Evolutionary conservation across 1,284 basidiomycete species (phyloP), one percentile per base, ranked within the genome.

Genomic region (Cystobasidium sp.): DNA sequence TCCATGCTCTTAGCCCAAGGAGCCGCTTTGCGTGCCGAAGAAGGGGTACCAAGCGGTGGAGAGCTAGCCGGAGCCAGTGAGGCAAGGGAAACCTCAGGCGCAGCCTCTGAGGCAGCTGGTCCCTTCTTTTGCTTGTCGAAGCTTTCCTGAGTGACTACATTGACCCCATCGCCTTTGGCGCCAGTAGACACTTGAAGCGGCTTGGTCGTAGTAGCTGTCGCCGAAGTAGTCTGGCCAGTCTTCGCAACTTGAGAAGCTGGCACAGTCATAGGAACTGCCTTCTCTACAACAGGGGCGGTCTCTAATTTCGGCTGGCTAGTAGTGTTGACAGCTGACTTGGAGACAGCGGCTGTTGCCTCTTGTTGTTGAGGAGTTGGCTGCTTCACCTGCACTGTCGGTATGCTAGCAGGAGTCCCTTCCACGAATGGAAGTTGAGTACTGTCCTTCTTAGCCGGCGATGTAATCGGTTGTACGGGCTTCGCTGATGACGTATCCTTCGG

Each of bases 1-100:
- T 76, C 67, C 20, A 73, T 76, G 37, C 75, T 68, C 55, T 80
- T 79, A 1, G 79, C 81, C 81, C 81, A 81, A 0, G 82, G 81
- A 8, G 82, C 79, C 2, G 79, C 63, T 58, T 78, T 77, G 62
- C 75, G 49, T 5, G 46, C 75, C 49, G 77, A n/a, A 20, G 74
- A 20, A 0, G 70, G 61, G n/a, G 70, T 52, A 49, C 69, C 73
- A 44, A 64, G 58, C 22, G 67, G 22, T 39, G 62, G 47, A 1
- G 46, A 22, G 20, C 22, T 24, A 52, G 61, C 14, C 20, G 70
- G 31, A 7, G 62, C 62, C 24, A 68, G 68, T 22, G 74, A 68
- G 6, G 70, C 68, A n/a, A 77, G 63, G 18, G 76, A 68, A 41
- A 72, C 22, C 43, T 75, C 70, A 37, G 31, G 56, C 7, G 71